Percentiles rank a stretch among this genome's conserved stretches.
Evolutionary conservation across 2,329 filamentous ascomycete species (phyloP).

Genomic region (Fonsecaea erecta): DNA sequence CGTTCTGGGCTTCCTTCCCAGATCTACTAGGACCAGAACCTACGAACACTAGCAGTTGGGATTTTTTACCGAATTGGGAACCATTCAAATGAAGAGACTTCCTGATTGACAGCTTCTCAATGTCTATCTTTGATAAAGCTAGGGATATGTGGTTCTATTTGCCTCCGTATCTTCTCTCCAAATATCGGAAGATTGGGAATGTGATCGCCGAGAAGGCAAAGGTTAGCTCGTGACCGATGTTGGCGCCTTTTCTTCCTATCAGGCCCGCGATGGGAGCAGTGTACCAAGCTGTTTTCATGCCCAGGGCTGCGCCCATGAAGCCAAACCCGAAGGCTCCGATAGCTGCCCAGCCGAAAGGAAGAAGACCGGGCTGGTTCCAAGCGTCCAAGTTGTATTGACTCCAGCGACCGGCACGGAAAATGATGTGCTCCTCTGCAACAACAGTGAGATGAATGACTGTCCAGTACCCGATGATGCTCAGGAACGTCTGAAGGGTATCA

Average conservation of each 20-base stretch:
- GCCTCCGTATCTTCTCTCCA: slow-evolving; percentile 12
- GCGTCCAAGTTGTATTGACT: slow-evolving; percentile 13
- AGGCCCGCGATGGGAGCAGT: slow-evolving; percentile 2
- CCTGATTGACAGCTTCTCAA: not conserved
- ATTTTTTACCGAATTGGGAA: slow-evolving; percentile 41
- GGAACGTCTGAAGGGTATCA: slow-evolving; percentile 15
- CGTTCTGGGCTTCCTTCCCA: slow-evolving; percentile 41
- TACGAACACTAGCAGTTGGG: slow-evolving; percentile 39
- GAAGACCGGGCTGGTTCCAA: slow-evolving; percentile 12
- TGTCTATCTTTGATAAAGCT: slow-evolving; percentile 18
- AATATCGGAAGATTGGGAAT: slow-evolving; percentile 9
- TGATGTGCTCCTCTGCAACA: slow-evolving; percentile 13
- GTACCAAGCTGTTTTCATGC: slow-evolving; percentile 14
- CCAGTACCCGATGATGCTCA: slow-evolving; percentile 18
- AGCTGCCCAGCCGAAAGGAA: slow-evolving; percentile 16
- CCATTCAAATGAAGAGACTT: slow-evolving; percentile 1
- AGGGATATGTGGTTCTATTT: not conserved
- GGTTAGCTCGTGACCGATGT: slow-evolving; percentile 15
- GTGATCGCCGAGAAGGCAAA: slow-evolving; percentile 12
- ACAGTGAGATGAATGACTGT: slow-evolving; percentile 12
- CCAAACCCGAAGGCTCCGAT: slow-evolving; percentile 14
- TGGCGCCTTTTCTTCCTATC: not conserved
- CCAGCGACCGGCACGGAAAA: slow-evolving; percentile 11
- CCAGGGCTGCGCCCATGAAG: slow-evolving; percentile 12
- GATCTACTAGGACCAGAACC: slow-evolving; percentile 43